Percentiles rank a stretch among this genome's conserved stretches.
These are phyloP conservation scores for Coemansia sp. DNA, from an alignment of 192 early-diverging fungal species.

Conservation along the genomic window DNA sequence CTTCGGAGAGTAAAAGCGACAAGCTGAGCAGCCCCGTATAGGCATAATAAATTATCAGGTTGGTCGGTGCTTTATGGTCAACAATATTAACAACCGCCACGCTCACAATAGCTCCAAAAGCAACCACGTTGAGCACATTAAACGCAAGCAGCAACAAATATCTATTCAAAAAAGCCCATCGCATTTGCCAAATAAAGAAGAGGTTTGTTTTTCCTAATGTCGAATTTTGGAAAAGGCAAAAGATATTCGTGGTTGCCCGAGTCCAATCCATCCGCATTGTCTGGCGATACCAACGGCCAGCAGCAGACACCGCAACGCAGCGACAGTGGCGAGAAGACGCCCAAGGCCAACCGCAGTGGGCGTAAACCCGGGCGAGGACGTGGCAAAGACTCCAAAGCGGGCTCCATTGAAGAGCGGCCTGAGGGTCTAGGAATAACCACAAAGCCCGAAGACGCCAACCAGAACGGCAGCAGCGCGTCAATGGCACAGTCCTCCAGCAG, in stretches of 20 bases:
- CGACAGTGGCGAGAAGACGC: constrained; percentile 24
- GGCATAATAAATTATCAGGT: constrained; percentile 53
- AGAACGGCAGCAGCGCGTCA: not conserved
- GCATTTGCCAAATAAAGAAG: constrained; percentile 11
- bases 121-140: constrained; percentile 49
- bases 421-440: not conserved
- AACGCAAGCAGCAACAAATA: constrained; percentile 48
- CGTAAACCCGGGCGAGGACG: constrained; percentile 1
- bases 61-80: constrained; percentile 40
- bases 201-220: constrained; percentile 15
- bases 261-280: constrained; percentile 44
- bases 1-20: constrained; percentile 53
- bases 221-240: constrained; percentile 36
- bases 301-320: constrained; percentile 2
- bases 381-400: constrained; percentile 6
- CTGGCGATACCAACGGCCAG: constrained; percentile 20
- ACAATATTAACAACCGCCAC: constrained; percentile 46
- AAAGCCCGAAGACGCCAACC: not conserved
- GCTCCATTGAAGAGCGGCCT: not conserved
- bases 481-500: not conserved
- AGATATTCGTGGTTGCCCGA: constrained; percentile 54
- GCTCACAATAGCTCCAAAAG: constrained; percentile 40
- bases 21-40: constrained; percentile 52
- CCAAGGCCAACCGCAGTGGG: constrained; percentile 10
- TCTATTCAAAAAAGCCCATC: constrained; percentile 43